Conservation (phyloP, 257 asterid genomes). For the Solanum microdontum region DNA sequence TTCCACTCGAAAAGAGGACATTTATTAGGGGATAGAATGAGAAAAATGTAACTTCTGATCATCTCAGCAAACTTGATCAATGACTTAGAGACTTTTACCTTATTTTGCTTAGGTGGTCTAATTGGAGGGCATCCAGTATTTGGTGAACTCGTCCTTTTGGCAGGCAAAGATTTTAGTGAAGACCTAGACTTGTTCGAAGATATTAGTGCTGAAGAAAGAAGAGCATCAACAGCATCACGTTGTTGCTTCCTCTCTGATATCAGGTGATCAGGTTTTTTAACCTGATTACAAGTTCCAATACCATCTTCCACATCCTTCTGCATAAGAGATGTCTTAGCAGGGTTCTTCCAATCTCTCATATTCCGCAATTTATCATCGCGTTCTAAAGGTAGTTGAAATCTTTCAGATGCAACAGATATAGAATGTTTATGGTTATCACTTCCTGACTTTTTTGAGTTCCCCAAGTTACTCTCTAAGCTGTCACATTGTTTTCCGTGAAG, state of each 20-base stretch:
- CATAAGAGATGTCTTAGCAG: conserved; percentile 25
- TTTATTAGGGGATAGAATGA: not conserved
- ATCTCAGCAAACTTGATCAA: not conserved
- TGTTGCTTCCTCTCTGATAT: conserved; percentile 64
- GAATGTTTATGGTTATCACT: conserved; percentile 23
- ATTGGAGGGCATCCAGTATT: conserved; percentile 13
- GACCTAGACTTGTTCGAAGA: conserved; percentile 66
- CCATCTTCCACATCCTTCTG: conserved; percentile 24
- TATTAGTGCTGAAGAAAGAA: conserved; percentile 84
- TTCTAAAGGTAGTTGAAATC: conserved; percentile 13
- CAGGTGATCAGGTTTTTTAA: conserved; percentile 22
- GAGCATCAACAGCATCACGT: conserved; percentile 90
- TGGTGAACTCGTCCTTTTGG: conserved; percentile 29
- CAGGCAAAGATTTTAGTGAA: conserved; percentile 29
- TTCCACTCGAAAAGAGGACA: not conserved
- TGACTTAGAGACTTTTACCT: conserved; percentile 12
- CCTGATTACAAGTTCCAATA: conserved; percentile 25
- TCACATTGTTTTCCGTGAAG: conserved; percentile 12
- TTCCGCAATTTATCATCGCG: conserved; percentile 17
- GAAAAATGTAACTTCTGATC: not conserved
- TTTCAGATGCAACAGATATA: conserved; percentile 19
- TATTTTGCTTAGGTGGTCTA: conserved; percentile 44
- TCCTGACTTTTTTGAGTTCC: conserved; percentile 22
- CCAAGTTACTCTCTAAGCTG: conserved; percentile 8
- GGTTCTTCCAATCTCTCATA: conserved; percentile 5